Base-by-base conservation (phyloP, 2,329 filamentous ascomycete genomes). In the Aspergillus intermedius region DNA sequence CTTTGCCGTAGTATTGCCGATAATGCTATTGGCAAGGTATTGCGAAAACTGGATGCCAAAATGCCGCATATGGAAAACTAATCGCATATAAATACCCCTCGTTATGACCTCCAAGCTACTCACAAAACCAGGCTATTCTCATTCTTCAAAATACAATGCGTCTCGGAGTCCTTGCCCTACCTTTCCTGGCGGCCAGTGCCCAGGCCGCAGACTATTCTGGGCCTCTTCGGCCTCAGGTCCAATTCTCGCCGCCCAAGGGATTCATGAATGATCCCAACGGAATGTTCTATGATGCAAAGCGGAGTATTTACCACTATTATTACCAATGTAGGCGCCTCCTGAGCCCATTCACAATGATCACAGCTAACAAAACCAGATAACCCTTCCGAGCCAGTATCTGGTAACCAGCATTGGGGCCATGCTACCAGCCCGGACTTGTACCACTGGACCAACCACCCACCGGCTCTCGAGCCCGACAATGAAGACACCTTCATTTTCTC, bases 351-450 rank as follows among this genome's bases (percentile, higher is more conserved):
- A 22, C 21, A 22, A 22, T 5, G 37, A 21, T 22, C 19, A 21
- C 17, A 19, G 9, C 37, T 40, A 22, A 40, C 17, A 10, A 8
- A 22, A 12, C 6, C 41, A 75, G 73, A 77, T 54, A 78, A 79
- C 48, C 76, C 77, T 1, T 71, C 71, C 0, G 74, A 60, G 2
- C 64, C 67, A 6, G 71, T 77, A 1, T 77, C 69, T 5, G 80
- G 80, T 1, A 80, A 82, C 51, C 77, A 84, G 57, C 81, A 84
- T 56, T 86, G 82, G 83, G 82, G 83, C 8, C 82, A 86, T 57
- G 81, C 81, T 2, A 84, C 81, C 1, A 81, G 77, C 28, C 58
- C 66, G 12, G 82, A 86, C 56, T 67, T 86, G 1, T 85, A 83
- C 60, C 76, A 78, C 51, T 86, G 82, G 82, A 70, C 69, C 1